phyloP scores from a whole-genome alignment of 2,329 filamentous ascomycete species.

The Paecilomyces sp. region DNA sequence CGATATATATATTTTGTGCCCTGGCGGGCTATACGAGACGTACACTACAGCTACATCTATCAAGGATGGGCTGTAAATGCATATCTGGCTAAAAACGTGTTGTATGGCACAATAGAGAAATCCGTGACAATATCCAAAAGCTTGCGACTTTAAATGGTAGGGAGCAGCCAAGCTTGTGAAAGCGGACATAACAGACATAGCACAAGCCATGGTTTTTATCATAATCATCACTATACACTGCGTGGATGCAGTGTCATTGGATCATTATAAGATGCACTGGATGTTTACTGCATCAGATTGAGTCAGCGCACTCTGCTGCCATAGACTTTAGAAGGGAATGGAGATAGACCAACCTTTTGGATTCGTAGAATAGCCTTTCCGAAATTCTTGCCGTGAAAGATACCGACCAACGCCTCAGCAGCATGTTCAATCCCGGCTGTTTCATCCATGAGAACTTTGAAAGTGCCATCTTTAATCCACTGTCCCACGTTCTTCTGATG shows the following conservation, averaged over 20 bases:
- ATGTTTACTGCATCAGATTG: not conserved
- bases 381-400: slow-evolving; percentile 69
- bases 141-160: too few relatives aligned
- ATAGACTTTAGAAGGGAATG: not conserved
- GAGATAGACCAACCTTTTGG: not conserved
- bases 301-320: not conserved
- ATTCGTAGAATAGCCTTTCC: slow-evolving; percentile 52
- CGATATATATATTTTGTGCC: not conserved
- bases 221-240: too few relatives aligned
- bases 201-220: too few relatives aligned
- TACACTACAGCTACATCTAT: too few relatives aligned
- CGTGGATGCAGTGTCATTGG: too few relatives aligned
- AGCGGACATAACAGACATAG: too few relatives aligned
- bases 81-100: not conserved
- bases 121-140: too few relatives aligned
- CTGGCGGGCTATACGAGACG: too few relatives aligned
- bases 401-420: slow-evolving; percentile 59
- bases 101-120: not conserved
- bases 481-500: slow-evolving; percentile 63
- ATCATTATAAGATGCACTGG: not conserved
- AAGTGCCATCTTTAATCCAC: slow-evolving; percentile 63
- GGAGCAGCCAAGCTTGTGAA: too few relatives aligned
- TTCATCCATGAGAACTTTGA: slow-evolving; percentile 59
- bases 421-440: slow-evolving; percentile 68
- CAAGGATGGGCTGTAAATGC: not conserved